Base-by-base conservation (phyloP, 129 eudicot genomes). In the Flaveria robusta region DNA sequence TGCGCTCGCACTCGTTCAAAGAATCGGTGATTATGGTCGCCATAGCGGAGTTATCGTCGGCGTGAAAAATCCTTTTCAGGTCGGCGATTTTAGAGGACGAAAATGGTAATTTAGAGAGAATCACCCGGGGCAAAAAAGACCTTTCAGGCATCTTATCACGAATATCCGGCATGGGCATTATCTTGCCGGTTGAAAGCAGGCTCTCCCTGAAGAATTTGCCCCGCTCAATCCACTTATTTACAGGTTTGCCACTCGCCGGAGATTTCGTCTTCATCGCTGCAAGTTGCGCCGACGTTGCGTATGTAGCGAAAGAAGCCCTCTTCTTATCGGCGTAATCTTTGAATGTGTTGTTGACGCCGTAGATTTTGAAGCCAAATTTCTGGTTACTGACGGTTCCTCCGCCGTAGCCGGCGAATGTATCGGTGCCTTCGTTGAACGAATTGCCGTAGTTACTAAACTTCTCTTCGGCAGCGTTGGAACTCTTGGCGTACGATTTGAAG, bases 111-210 rank as follows among this genome's bases (percentile, higher is more conserved):
- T 91, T 91, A 0, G 97, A 78, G 6, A 80, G 46, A 49, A 91
- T 81, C 7, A 80, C 85, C 42, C 97, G 83, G 68, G 97, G 97
- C 78, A 91, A 88, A 85, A 91, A 91, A n/a, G 97, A 88, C 90
- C 97, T 91, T 76, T 82, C 70, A 0, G 94, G 97, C 97, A 91
- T 88, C 77, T 85, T 86, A 70, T 91, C 97, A 27, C 55, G 74
- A 23, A 91, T 81, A 39, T 91, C 97, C 63, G 97, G 97, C 91
- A 91, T 86, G 31, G 86, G 94, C 81, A 91, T 82, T 15, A 88
- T 66, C 29, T 70, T 81, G 24, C 97, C 97, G 7, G 72, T 45
- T 79, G 81, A 86, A 47, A 91, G 42, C 87, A 65, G 70, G 10
- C 74, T 75, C 85, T 91, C 97, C 51, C 97, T 70, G 46, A 91